phyloP scores from a whole-genome alignment of 441 rosid species.

The Omphalea diandra region DNA sequence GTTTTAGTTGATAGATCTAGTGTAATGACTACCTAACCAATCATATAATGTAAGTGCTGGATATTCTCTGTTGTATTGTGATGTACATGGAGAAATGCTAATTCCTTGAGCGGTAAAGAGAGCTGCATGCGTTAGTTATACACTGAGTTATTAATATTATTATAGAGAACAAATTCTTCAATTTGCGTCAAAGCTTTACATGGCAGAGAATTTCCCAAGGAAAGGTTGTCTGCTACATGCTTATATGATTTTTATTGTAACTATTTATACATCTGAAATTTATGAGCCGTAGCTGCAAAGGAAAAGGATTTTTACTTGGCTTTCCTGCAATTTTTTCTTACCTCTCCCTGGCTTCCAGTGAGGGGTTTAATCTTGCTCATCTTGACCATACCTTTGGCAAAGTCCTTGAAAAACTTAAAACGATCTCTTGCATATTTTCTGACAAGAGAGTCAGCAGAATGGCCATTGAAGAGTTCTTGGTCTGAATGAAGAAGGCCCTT shows the following conservation, averaged over 20 bases:
- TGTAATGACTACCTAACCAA: slow-evolving; percentile 5
- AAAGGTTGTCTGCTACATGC: not conserved
- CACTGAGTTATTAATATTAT: too few species aligned
- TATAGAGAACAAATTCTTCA: not conserved
- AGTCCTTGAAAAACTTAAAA: slow-evolving; percentile 41
- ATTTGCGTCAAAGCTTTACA: not conserved
- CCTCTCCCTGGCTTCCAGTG: slow-evolving; percentile 49
- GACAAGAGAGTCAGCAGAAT: slow-evolving; percentile 44
- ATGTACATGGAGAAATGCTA: not conserved
- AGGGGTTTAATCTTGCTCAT: slow-evolving; percentile 57
- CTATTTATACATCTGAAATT: not conserved
- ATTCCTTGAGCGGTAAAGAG: not conserved
- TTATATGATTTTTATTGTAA: not conserved
- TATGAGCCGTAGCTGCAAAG: too few species aligned
- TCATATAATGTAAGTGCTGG: not conserved
- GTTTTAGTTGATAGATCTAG: not conserved
- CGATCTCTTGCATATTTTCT: slow-evolving; percentile 38
- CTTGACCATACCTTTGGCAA: slow-evolving; percentile 52
- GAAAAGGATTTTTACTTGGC: slow-evolving; percentile 27
- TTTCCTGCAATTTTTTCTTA: slow-evolving; percentile 50
- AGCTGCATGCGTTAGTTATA: too few species aligned
- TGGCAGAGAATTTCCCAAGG: not conserved
- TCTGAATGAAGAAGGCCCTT: slow-evolving; percentile 66
- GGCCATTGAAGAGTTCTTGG: slow-evolving; percentile 51
- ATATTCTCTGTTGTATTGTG: not conserved